Evolutionary conservation across 2,329 filamentous ascomycete species (phyloP).

Genomic region (Botrytis fabae): DNA sequence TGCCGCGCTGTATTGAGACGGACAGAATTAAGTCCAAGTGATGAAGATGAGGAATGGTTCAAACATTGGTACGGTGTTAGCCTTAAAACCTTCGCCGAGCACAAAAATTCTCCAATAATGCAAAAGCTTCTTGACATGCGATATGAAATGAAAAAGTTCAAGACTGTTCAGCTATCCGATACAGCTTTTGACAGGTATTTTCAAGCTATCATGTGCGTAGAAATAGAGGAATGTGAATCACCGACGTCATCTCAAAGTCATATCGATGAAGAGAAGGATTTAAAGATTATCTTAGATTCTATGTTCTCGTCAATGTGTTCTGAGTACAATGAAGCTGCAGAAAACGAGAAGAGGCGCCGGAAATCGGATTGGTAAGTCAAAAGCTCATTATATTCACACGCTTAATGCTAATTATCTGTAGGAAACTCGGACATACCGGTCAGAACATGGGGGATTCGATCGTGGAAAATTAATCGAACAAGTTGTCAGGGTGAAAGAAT

Average conservation of each 20-base stretch:
- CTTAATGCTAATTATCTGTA: background rate
- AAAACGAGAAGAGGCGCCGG: background rate
- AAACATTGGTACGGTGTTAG: background rate
- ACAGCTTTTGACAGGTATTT: background rate
- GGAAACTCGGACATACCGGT: background rate
- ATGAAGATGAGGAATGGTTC: background rate
- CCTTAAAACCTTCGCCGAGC: background rate
- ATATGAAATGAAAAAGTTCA: background rate
- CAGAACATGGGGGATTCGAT: background rate
- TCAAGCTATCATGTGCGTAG: background rate
- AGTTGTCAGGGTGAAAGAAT: background rate
- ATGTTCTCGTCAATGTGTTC: background rate
- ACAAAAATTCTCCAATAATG: background rate
- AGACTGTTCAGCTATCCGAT: background rate
- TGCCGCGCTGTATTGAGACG: background rate
- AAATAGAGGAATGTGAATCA: background rate
- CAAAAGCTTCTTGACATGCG: background rate
- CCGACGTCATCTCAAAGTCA: background rate
- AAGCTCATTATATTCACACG: background rate
- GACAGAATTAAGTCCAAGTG: background rate
- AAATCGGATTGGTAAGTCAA: background rate
- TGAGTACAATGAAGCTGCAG: background rate
- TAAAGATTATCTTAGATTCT: background rate
- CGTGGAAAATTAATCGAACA: background rate
- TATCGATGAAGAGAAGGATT: background rate